Percentiles rank a stretch among this genome's conserved stretches.
These are phyloP conservation scores for Candida patagonica DNA, from an alignment of 805 yeast species.

Conservation along the genomic window DNA sequence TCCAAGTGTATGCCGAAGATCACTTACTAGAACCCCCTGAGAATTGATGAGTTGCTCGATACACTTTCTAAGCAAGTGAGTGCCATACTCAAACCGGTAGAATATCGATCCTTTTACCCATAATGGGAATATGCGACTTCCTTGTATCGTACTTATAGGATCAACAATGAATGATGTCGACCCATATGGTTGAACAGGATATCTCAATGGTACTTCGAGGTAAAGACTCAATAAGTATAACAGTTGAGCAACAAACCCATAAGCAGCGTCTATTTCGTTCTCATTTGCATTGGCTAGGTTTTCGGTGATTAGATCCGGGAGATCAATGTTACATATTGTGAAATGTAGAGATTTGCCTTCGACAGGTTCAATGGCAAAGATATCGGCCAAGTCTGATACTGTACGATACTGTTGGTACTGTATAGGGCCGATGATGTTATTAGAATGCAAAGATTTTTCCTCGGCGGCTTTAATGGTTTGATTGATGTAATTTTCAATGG, in stretches of 20 bases:
- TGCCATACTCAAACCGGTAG: constrained; percentile 42
- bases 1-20: constrained; percentile 29
- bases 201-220: constrained; percentile 37
- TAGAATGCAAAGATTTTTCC: background rate
- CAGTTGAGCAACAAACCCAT: constrained; percentile 39
- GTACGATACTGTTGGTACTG: constrained; percentile 22
- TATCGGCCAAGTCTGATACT: constrained; percentile 18
- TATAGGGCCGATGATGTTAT: background rate
- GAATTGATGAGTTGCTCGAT: constrained; percentile 36
- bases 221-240: constrained; percentile 34
- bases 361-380: constrained; percentile 16
- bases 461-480: background rate
- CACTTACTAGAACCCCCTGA: constrained; percentile 26
- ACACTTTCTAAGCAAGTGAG: constrained; percentile 37
- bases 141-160: constrained; percentile 36
- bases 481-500: background rate
- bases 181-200: constrained; percentile 41
- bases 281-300: constrained; percentile 25
- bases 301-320: constrained; percentile 20
- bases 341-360: constrained; percentile 18
- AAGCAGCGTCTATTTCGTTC: constrained; percentile 37
- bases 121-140: constrained; percentile 36
- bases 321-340: constrained; percentile 28
- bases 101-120: constrained; percentile 38
- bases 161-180: constrained; percentile 41